Percentiles rank a stretch among this genome's conserved stretches.
These are phyloP conservation scores for Kodamaea sp. DNA, from an alignment of 1,139 yeast species.

Conservation along the genomic window DNA sequence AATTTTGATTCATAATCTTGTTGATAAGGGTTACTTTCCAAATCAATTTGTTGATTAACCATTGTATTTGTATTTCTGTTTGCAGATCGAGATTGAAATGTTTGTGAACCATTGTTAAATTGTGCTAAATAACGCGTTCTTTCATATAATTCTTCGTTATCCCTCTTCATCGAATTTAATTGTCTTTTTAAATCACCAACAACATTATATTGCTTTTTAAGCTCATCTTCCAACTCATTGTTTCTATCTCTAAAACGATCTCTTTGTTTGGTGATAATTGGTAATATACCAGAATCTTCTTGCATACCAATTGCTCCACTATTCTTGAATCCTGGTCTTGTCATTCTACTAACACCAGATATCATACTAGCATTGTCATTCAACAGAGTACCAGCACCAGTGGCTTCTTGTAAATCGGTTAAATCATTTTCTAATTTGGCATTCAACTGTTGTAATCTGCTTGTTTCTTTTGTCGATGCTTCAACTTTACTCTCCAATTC, in stretches of 20 bases:
- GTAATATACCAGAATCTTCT: slow-evolving; percentile 58
- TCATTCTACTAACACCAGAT: slow-evolving; percentile 53
- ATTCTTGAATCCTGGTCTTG: slow-evolving; percentile 16
- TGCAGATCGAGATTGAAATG: slow-evolving; percentile 14
- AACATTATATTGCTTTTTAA: slow-evolving; percentile 53
- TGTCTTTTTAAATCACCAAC: slow-evolving; percentile 64
- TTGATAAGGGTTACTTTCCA: slow-evolving; percentile 57
- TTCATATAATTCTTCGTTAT: slow-evolving; percentile 78
- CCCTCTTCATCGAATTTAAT: slow-evolving; percentile 59
- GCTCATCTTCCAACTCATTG: slow-evolving; percentile 78
- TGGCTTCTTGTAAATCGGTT: slow-evolving; percentile 45
- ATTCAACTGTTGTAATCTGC: slow-evolving; percentile 42
- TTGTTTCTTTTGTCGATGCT: slow-evolving; percentile 32
- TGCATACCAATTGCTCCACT: slow-evolving; percentile 9
- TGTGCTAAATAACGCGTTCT: slow-evolving; percentile 73
- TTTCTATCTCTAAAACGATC: slow-evolving; percentile 83
- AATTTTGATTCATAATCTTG: slow-evolving; percentile 70
- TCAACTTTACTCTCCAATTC: slow-evolving; percentile 39
- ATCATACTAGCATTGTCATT: slow-evolving; percentile 68
- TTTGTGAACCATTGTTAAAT: slow-evolving; percentile 24
- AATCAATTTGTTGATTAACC: slow-evolving; percentile 36
- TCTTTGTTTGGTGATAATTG: slow-evolving; percentile 90
- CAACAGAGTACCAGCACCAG: slow-evolving; percentile 37
- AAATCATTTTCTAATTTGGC: slow-evolving; percentile 70
- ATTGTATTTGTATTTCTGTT: slow-evolving; percentile 27